Evolutionary conservation across 2,329 filamentous ascomycete genomes (phyloP), one percentile per base, ranked within the genome.

Genomic region (Xylariaceae sp.): DNA sequence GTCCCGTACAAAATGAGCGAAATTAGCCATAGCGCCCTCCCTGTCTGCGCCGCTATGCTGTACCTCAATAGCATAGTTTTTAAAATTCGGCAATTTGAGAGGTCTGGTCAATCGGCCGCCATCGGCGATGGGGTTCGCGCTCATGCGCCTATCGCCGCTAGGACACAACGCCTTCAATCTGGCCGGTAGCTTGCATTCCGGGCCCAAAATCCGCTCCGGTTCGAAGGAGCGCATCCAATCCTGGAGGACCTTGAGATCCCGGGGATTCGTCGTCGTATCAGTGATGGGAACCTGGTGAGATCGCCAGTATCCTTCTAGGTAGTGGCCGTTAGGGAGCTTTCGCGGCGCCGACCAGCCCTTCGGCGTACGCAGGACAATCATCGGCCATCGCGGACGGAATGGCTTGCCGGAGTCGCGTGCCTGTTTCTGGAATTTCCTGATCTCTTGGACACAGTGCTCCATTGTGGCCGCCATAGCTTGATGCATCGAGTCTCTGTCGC

Each of bases 341-440:
- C 86, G 79, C 5, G 88, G 88, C 1, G 81, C 87, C 13, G 85
- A 89, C 88, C 88, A 92, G 53, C 88, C 88, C 73, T 92, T 91
- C 51, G 88, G 88, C 32, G 80, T 87, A 63, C 88, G 81, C 32
- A 92, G 82, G 36, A 92, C 72, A 51, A 92, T 83, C 86, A 92
- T 88, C 41, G 88, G 88, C 88, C 88, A 92, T 59, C 75, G 78
- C 15, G 87, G 86, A 36, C 87, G 80, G 72, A 85, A 83, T 2
- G 85, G 79, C 66, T 87, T 85, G 57, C 84, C 83, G 0, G 82
- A 83, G 2, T 87, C 82, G 42, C 88, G 83, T 19, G 86, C 86
- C 67, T 89, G 72, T 69, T 88, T 86, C 69, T 91, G 87, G 64
- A 81, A 82, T 55, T 78, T 76, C 51, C 74, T 76, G 66, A 92